Evolutionary conservation across 805 yeast genomes (phyloP), one percentile per base, ranked within the genome.

Genomic region (Yarrowia sp.): DNA sequence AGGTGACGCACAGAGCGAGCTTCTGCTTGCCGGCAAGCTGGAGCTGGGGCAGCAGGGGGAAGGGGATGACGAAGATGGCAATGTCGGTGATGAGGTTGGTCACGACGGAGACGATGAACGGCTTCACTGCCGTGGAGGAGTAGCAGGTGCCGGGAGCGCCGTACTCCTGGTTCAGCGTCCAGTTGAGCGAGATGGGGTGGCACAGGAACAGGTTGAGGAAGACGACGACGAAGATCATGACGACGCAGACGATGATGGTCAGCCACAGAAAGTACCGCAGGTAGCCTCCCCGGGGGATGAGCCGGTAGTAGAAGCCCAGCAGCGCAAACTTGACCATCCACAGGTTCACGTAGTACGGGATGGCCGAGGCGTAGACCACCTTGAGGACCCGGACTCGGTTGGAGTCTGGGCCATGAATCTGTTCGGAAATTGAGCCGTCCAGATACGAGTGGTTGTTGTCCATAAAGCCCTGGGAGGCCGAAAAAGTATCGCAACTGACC

Each of bases 261-360:
- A 51, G 10, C 41, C 62, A 47, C 47, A 68, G 60, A 25, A 66
- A 63, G 16, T 22, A 27, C n/a, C 71, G 63, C 13, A 66, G 41
- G 63, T 64, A 63, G 44, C 68, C 64, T 31, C 64, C 62, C 13
- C 62, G 61, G n/a, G 70, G 70, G 14, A 68, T 65, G 32, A 68
- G 62, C 13, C 70, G 65, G 49, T 63, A 68, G 62, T 68, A 68
- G 38, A 68, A 65, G 25, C 69, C 68, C 27, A 68, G 47, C 24
- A 68, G 64, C 6, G 70, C 66, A 36, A 60, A 64, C 61, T 68
- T 68, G 64, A 68, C 63, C 51, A 64, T 42, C 71, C 71, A 68
- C 31, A 68, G 42, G 33, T 65, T 62, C 41, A 68, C 25, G 55
- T 67, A 68, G 65, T 68, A 68, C 9, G 69, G 69, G 3, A 65